These are phyloP conservation scores for Geotrichum bryndzae DNA, from an alignment of 1,139 yeast genomes.

Conservation along the genomic window DNA sequence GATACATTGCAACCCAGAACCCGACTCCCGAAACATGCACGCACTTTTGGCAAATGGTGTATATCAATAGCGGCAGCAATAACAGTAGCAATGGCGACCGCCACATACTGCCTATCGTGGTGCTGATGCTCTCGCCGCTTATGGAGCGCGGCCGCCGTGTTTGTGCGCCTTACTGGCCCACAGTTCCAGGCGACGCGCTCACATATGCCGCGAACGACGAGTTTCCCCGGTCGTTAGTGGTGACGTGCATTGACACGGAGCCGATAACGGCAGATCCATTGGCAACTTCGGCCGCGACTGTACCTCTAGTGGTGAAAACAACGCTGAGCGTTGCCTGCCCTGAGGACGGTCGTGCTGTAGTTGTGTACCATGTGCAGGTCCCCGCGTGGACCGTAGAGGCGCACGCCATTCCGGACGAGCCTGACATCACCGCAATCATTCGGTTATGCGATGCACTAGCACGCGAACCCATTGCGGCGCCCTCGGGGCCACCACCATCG, in stretches of 20 bases:
- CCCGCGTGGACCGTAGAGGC: slow-evolving; percentile 46
- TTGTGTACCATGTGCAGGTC: slow-evolving; percentile 50
- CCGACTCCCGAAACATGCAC: slow-evolving; percentile 57
- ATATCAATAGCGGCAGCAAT: slow-evolving; percentile 22
- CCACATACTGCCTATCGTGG: slow-evolving; percentile 34
- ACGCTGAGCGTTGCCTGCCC: slow-evolving; percentile 3
- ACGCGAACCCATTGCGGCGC: background rate
- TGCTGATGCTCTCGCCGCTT: slow-evolving; percentile 86
- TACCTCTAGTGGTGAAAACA: background rate
- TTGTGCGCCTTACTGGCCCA: slow-evolving; percentile 75
- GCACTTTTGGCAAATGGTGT: slow-evolving; percentile 64
- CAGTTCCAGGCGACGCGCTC: slow-evolving; percentile 8
- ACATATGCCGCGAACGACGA: slow-evolving; percentile 18
- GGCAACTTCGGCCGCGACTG: background rate
- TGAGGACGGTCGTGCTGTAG: slow-evolving; percentile 3
- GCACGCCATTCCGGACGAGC: background rate
- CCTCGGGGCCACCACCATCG: background rate
- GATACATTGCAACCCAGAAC: slow-evolving; percentile 63
- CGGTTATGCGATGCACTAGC: background rate
- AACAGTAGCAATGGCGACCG: slow-evolving; percentile 35
- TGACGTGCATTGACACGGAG: slow-evolving; percentile 14
- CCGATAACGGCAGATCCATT: background rate
- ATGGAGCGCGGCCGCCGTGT: slow-evolving; percentile 54
- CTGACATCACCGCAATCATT: background rate
- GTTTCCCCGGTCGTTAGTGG: slow-evolving; percentile 15